Evolutionary conservation across 495 filamentous ascomycete genomes (phyloP).

Genomic region (Filosporella fistucella): DNA sequence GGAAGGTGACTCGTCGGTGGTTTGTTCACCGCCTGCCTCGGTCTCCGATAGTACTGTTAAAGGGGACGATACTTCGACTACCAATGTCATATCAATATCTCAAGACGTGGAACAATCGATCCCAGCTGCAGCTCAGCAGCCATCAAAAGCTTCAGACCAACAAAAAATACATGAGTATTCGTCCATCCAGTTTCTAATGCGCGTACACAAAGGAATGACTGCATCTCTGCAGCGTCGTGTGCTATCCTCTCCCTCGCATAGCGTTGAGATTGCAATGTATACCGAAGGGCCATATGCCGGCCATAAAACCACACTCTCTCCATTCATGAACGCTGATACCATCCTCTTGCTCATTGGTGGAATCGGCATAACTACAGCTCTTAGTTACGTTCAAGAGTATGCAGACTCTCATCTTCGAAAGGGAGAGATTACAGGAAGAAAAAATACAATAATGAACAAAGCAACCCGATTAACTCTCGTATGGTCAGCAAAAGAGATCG

Average conservation of each 20-base stretch:
- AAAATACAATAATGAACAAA: neutral
- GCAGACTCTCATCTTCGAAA: too few relatives aligned
- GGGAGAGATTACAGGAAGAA: too few relatives aligned
- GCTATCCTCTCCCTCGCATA: conserved; percentile 22
- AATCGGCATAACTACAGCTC: conserved; percentile 50
- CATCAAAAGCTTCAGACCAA: neutral
- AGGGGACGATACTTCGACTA: too few relatives aligned
- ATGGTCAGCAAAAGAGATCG: neutral
- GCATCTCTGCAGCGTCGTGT: conserved; percentile 30
- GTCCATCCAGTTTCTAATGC: conserved; percentile 20
- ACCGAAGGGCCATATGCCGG: conserved; percentile 63
- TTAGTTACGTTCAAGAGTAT: conserved; percentile 46
- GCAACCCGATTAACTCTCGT: too few relatives aligned
- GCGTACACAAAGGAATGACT: conserved; percentile 45
- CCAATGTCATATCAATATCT: too few relatives aligned
- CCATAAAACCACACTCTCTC: conserved; percentile 38
- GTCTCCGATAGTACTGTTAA: too few relatives aligned
- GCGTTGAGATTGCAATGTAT: conserved; percentile 29
- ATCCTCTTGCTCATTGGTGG: conserved; percentile 55
- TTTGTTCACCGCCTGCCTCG: neutral
- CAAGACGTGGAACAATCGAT: neutral
- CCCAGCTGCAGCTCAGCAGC: neutral
- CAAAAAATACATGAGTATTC: too few relatives aligned
- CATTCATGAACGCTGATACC: conserved; percentile 44
- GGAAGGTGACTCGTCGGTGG: neutral